Percentiles rank a stretch among this genome's conserved stretches.
phyloP scores from a whole-genome alignment of 1,139 yeast genomes.

The Saccharomyces pastorianus region DNA sequence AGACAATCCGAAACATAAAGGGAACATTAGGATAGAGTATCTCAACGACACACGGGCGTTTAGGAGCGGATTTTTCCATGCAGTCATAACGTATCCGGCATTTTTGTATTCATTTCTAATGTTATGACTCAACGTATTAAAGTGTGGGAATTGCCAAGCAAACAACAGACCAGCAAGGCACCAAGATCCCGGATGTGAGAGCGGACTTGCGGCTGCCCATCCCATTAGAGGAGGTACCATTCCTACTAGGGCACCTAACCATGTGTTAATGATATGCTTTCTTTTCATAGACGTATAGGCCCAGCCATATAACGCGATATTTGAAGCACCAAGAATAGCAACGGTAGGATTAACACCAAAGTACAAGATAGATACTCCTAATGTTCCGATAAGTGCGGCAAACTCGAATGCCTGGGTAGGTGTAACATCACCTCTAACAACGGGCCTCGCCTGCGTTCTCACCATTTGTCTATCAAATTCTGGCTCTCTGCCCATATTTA shows the following conservation, averaged over 20 bases:
- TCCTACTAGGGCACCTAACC: constrained; percentile 98
- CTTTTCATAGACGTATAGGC: constrained; percentile 85
- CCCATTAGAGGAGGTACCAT: constrained; percentile 99
- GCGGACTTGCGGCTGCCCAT: constrained; percentile 89
- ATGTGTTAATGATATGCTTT: constrained; percentile 75
- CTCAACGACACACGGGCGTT: constrained; percentile 92
- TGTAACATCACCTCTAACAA: constrained; percentile 72
- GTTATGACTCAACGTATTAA: constrained; percentile 83
- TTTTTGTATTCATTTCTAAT: constrained; percentile 78
- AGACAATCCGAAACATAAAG: constrained; percentile 76
- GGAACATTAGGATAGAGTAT: constrained; percentile 85
- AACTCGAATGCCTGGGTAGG: constrained; percentile 71
- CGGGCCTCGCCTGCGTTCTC: constrained; percentile 83
- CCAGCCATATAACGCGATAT: constrained; percentile 81
- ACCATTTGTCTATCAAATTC: constrained; percentile 82
- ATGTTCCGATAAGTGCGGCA: constrained; percentile 63
- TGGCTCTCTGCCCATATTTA: constrained; percentile 95
- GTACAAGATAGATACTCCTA: constrained; percentile 64
- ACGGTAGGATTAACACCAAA: constrained; percentile 83
- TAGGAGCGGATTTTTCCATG: constrained; percentile 81
- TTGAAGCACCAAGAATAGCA: constrained; percentile 65
- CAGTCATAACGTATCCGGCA: constrained; percentile 96
- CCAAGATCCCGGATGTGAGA: constrained; percentile 90
- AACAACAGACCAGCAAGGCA: constrained; percentile 79
- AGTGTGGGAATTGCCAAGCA: constrained; percentile 99